Evolutionary conservation across 805 yeast species (phyloP), one percentile per base, ranked within the genome.

Genomic region (Ogataea neopini): DNA sequence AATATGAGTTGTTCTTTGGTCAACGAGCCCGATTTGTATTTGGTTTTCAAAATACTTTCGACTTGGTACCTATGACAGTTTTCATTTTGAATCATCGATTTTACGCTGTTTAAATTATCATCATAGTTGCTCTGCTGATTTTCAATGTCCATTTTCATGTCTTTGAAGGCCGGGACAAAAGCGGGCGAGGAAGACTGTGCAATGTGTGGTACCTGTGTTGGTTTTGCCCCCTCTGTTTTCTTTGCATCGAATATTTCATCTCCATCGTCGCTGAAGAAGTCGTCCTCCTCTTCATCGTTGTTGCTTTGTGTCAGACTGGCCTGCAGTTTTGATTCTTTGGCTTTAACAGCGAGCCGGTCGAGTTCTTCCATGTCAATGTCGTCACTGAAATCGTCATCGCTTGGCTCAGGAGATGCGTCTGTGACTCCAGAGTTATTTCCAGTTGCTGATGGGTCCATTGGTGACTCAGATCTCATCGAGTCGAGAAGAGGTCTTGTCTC

Each of bases 11-110:
- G 90, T 14, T 67, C 65, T 9, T 67, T 72, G 40, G 56, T 56
- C 42, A 49, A 52, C 1, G 58, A 61, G 1, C 65, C 56, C 2
- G 57, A 49, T 17, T 66, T 68, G 52, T 65, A 79, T 0, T 56
- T 52, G 11, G 64, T 62, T 13, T 59, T 49, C 5, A 67, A 20
- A 1, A 77, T 61, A 1, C 60, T 59, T 9, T 54, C 53, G 3
- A 81, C 74, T 55, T 75, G 76, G 48, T 67, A 80, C 42, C 86
- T 58, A 36, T 67, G 66, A n/a, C 84, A 72, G 33, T 73, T 77
- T 0, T 69, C 62, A 37, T 80, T 69, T 3, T 62, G 52, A n/a
- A 72, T 74, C 6, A 84, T 75, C 17, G 76, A 51, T 36, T 69
- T 66, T 0, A 83, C 75, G 13, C 49, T 33, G 40, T 57, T 63